Percentiles rank a stretch among this genome's conserved stretches.
These are phyloP conservation scores for Pseudogymnoascus sp. DNA, from an alignment of 2,329 filamentous ascomycete species.

Conservation along the genomic window DNA sequence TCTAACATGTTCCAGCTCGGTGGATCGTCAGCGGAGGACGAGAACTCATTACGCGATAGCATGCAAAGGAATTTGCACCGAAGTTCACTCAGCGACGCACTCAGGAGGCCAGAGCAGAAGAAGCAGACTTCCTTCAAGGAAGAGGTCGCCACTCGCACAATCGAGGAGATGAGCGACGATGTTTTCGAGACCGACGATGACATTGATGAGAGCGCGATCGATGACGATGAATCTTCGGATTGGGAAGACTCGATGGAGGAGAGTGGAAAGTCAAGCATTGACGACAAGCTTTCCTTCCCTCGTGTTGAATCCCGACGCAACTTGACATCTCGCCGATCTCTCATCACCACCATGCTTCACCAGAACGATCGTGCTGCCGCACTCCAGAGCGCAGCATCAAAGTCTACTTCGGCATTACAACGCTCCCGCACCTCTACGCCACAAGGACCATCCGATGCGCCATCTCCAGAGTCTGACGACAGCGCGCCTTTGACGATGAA, in stretches of 20 bases:
- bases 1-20: constrained; percentile 64
- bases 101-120: constrained; percentile 48
- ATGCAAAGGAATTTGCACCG: constrained; percentile 40
- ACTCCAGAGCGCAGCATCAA: constrained; percentile 56
- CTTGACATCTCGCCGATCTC: constrained; percentile 75
- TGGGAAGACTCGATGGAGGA: constrained; percentile 68
- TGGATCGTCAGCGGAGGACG: constrained; percentile 76
- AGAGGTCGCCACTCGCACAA: constrained; percentile 62
- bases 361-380: constrained; percentile 67
- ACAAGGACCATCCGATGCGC: constrained; percentile 60
- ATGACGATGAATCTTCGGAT: constrained; percentile 54
- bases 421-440: constrained; percentile 60
- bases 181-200: constrained; percentile 57
- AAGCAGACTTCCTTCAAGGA: constrained; percentile 81
- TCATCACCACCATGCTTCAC: constrained; percentile 84
- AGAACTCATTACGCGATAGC: constrained; percentile 58
- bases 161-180: constrained; percentile 51
- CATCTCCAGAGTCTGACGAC: constrained; percentile 36
- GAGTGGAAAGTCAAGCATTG: constrained; percentile 74
- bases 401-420: constrained; percentile 47
- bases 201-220: constrained; percentile 77
- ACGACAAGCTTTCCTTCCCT: constrained; percentile 76
- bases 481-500: constrained; percentile 50
- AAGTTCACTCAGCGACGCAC: constrained; percentile 49
- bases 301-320: constrained; percentile 85